Percentiles rank a stretch among this genome's conserved stretches.
Conservation (phyloP, 2,329 filamentous ascomycete genomes). For the Clathrospora elynae region DNA sequence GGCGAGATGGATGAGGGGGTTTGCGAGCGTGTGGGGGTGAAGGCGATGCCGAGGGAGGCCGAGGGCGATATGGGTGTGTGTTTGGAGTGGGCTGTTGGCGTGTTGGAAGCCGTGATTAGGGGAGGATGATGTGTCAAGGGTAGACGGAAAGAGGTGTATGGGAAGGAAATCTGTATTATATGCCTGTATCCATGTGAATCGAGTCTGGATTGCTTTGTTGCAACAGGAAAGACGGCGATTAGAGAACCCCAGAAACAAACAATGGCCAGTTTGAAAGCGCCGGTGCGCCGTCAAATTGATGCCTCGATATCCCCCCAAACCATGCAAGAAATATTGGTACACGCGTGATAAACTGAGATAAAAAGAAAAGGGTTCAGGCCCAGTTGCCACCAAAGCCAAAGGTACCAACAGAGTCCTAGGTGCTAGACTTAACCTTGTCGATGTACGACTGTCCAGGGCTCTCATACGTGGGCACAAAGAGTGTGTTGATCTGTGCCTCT, state of each 20-base stretch:
- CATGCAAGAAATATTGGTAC: slow-evolving; percentile 24
- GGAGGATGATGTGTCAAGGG: slow-evolving; percentile 7
- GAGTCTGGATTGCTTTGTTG: not conserved
- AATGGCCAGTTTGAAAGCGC: slow-evolving; percentile 9
- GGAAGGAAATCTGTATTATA: slow-evolving; percentile 11
- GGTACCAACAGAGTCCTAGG: slow-evolving; percentile 1
- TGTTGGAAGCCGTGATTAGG: slow-evolving; percentile 30
- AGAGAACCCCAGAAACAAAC: not conserved
- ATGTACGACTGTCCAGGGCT: slow-evolving; percentile 72
- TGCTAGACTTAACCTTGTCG: slow-evolving; percentile 63
- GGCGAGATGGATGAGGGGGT: slow-evolving; percentile 56
- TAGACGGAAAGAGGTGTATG: slow-evolving; percentile 1
- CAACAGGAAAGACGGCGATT: not conserved
- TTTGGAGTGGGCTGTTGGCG: slow-evolving; percentile 38
- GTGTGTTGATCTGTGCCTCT: slow-evolving; percentile 67
- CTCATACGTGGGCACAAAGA: slow-evolving; percentile 80
- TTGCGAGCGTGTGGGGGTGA: slow-evolving; percentile 32
- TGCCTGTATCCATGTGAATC: slow-evolving; percentile 1
- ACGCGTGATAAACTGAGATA: slow-evolving; percentile 5
- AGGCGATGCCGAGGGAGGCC: slow-evolving; percentile 49
- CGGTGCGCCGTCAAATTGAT: slow-evolving; percentile 19
- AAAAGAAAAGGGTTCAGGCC: not conserved
- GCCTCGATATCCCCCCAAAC: slow-evolving; percentile 7
- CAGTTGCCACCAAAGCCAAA: not conserved
- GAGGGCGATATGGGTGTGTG: slow-evolving; percentile 43